A percentile compares a stretch with the other conserved stretches of the same genome.
These are phyloP conservation scores for Trametes cubensis DNA, from an alignment of 768 basidiomycete species.

Conservation along the genomic window DNA sequence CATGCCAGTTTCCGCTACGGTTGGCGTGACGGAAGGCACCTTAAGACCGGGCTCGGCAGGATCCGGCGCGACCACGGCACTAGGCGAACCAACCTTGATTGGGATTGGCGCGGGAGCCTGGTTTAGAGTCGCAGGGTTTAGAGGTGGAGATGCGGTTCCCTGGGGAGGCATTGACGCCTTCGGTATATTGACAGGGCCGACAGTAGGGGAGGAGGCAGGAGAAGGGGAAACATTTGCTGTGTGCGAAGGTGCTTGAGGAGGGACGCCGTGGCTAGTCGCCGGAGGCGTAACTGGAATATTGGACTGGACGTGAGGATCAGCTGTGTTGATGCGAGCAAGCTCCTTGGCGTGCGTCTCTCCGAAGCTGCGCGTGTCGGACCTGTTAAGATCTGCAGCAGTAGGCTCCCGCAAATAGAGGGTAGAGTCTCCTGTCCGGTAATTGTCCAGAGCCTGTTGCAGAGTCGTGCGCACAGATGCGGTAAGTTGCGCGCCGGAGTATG, in stretches of 20 bases:
- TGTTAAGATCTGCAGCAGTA: slow-evolving; percentile 56
- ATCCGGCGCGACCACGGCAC: slow-evolving; percentile 34
- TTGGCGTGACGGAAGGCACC: slow-evolving; percentile 49
- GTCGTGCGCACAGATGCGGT: slow-evolving; percentile 75
- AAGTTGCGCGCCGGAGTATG: slow-evolving; percentile 62
- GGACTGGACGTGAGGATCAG: slow-evolving; percentile 33
- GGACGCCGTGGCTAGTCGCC: slow-evolving; percentile 24
- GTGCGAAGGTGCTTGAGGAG: slow-evolving; percentile 23
- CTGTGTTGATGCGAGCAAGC: slow-evolving; percentile 56
- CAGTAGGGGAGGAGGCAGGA: background rate
- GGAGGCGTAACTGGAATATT: slow-evolving; percentile 50
- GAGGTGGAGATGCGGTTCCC: slow-evolving; percentile 26
- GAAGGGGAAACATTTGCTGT: slow-evolving; percentile 15
- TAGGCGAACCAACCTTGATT: slow-evolving; percentile 18
- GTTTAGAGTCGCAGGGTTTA: slow-evolving; percentile 37
- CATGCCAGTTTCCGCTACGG: slow-evolving; percentile 77
- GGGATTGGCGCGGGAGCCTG: slow-evolving; percentile 35
- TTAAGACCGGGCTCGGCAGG: slow-evolving; percentile 33
- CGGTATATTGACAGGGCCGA: background rate
- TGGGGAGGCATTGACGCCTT: slow-evolving; percentile 26
- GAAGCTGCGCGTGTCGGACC: slow-evolving; percentile 80
- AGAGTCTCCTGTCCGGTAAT: slow-evolving; percentile 70
- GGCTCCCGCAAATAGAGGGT: slow-evolving; percentile 48
- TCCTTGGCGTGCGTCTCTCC: slow-evolving; percentile 83
- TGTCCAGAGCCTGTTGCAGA: slow-evolving; percentile 77